Evolutionary conservation across 2,329 filamentous ascomycete genomes (phyloP), one percentile per base, ranked within the genome.

Genomic region (Diplocarpon mali): DNA sequence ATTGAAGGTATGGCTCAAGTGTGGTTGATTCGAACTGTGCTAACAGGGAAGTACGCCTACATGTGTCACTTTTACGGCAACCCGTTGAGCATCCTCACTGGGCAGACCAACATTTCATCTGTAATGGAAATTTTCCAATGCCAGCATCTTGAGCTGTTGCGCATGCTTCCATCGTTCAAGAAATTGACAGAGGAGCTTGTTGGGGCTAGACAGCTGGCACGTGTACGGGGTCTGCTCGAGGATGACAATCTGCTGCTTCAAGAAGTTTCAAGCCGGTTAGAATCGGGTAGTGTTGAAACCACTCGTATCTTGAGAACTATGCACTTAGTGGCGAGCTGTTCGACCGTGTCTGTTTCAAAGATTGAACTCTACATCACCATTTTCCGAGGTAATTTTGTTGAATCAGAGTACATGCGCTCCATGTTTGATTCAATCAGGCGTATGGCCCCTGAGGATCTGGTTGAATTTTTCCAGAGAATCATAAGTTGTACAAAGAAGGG

Each of bases 11-110:
- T 54, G 62, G 42, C 39, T 24, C 12, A 16, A 8, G 20, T 9
- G 12, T 15, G 1, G 38, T 38, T 30, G 11, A 9, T 8, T 4
- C 28, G 5, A 39, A 6, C 24, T n/a, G 30, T 57, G 32, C 59
- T 40, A 38, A 36, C 14, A 24, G 15, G 49, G 28, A 60, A 86
- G 75, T 92, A 90, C 64, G 78, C 81, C 1, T 87, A 88, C 59
- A 89, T 93, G 85, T 85, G 81, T 46, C 83, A 88, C 60, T 90
- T 85, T 58, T 90, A 86, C 55, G 83, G 82, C 32, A 90, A 88
- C 54, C 76, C 82, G 1, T 67, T 88, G 3, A 85, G 79, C 49
- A 62, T 86, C 3, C 70, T 90, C 29, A 62, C 79, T 16, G 57
- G 30, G 60, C n/a, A 56, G 36, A 52, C 61, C 24, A 6, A 46